phyloP scores from a whole-genome alignment of 176 grass and related monocot genomes.

The Saccharum spontaneum region DNA sequence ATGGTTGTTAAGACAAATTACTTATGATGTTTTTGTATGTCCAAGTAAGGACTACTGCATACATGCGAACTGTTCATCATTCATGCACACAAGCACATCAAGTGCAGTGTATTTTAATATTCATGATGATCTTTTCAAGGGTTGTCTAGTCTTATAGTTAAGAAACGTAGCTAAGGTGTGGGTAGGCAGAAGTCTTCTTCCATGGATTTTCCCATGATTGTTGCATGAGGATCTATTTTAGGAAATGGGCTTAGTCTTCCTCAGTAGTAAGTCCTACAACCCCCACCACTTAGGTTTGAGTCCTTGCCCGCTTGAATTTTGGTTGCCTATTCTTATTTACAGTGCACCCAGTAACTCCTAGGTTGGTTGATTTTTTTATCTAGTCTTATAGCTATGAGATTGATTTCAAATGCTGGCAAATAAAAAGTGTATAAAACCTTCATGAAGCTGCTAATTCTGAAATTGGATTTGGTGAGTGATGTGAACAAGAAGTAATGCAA shows the following conservation, averaged over 20 bases:
- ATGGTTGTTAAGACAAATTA: neutral
- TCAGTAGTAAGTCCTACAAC: neutral
- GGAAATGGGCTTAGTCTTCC: neutral
- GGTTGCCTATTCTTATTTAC: neutral
- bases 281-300: neutral
- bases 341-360: neutral
- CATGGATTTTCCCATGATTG: neutral
- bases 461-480: constrained; percentile 16
- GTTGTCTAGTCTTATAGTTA: constrained; percentile 9
- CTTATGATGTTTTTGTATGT: neutral
- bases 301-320: neutral
- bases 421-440: constrained; percentile 17
- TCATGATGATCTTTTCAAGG: neutral
- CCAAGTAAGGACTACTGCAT: neutral
- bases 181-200: too few relatives aligned
- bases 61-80: neutral
- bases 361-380: neutral
- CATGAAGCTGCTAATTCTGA: neutral
- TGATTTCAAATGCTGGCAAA: constrained; percentile 2
- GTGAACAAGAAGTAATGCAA: neutral
- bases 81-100: neutral
- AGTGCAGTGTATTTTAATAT: neutral
- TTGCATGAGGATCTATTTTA: neutral
- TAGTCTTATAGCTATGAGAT: constrained; percentile 17
- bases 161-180: neutral